phyloP scores from a whole-genome alignment of 2,329 filamentous ascomycete genomes.

The Dendryphion nanum region DNA sequence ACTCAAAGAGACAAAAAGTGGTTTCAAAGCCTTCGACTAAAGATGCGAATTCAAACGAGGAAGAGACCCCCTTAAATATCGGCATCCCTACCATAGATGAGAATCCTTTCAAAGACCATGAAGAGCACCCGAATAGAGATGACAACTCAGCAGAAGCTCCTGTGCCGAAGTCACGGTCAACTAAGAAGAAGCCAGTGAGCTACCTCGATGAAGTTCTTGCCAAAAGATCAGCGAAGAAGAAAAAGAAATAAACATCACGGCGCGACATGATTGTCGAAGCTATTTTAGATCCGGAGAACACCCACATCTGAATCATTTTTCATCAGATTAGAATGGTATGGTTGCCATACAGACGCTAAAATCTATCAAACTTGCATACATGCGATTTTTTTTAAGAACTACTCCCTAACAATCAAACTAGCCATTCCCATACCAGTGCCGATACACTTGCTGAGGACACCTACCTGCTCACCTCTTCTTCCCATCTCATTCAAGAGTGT shows the following conservation, averaged over 20 bases:
- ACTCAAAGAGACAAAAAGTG: slow-evolving; percentile 28
- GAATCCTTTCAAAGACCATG: too few relatives aligned
- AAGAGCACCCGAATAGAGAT: too few relatives aligned
- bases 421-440: slow-evolving; percentile 55
- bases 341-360: too few relatives aligned
- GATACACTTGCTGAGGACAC: slow-evolving; percentile 86
- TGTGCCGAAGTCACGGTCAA: neutral
- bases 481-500: slow-evolving; percentile 70
- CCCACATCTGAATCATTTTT: too few relatives aligned
- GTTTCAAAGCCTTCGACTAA: slow-evolving; percentile 5
- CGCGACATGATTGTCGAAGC: too few relatives aligned
- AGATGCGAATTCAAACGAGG: too few relatives aligned
- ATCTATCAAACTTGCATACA: too few relatives aligned
- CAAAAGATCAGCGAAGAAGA: slow-evolving; percentile 52
- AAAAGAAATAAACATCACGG: slow-evolving; percentile 21
- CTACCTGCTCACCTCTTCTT: slow-evolving; percentile 67
- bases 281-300: too few relatives aligned
- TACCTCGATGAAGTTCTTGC: slow-evolving; percentile 56
- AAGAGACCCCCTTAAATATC: too few relatives aligned
- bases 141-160: neutral
- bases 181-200: slow-evolving; percentile 42
- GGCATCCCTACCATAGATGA: too few relatives aligned
- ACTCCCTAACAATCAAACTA: slow-evolving; percentile 51
- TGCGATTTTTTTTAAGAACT: slow-evolving; percentile 5
- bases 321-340: too few relatives aligned